Base-by-base conservation (phyloP, 2,329 filamentous ascomycete genomes). In the Orbilia quercus region DNA sequence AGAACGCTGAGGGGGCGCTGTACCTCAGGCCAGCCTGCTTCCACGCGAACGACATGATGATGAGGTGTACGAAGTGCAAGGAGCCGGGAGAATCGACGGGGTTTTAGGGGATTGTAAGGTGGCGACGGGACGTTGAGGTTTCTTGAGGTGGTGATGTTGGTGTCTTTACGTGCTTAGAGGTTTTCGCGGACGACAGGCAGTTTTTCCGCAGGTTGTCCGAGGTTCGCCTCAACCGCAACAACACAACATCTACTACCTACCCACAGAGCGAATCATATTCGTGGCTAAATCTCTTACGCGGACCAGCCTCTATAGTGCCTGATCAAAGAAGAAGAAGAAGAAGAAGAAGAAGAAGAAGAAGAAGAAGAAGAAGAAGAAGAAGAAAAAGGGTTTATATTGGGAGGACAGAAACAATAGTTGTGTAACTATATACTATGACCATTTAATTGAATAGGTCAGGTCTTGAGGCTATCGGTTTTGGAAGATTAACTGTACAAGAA, bases 401-500 rank as follows among this genome's bases (percentile, higher is more conserved):
- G 7, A 22, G 7, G 2, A 40, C 18, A 38, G 38, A 40, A 62
- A 36, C 1, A 57, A 18, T 47, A 44, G 57, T 50, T 62, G 57
- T 42, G 40, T 53, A 50, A 44, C 31, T 72, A 72, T 72, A 54
- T 65, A 72, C 67, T 72, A 28, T 25, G 54, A 28, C 47, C 53
- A n/a, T 22, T 38, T 47, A 55, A 54, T 36, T n/a, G 59, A 57
- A 65, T 7, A 16, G 36, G 38, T 40, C 62, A 36, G 28, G 51
- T 72, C 63, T 72, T 28, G 40, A 65, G 36, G 45, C 54, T 54
- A 58, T 47, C 34, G 34, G n/a, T 51, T 63, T 63, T 60, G 48
- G 38, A 54, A 69, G 60, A 65, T 65, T 72, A 65, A 72, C 67
- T 72, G 67, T 72, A 72, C 67, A 72, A 48, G 59, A 72, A 53